Evolutionary conservation across 192 early-diverging fungal genomes (phyloP), one percentile per base, ranked within the genome.

Genomic region (Funneliformis mosseae): DNA sequence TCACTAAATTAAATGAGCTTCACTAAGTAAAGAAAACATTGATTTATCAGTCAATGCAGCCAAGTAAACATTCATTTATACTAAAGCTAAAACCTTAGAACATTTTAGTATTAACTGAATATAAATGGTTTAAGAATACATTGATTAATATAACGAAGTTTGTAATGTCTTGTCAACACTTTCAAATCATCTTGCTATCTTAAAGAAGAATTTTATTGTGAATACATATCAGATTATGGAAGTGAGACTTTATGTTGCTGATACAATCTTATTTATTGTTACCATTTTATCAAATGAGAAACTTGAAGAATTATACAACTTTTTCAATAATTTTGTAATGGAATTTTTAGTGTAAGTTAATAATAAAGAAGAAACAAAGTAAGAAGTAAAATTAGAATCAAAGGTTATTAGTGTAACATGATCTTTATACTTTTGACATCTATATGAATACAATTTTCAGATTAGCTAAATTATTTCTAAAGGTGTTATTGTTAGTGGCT

Each of bases 301-400:
- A 71, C 85, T 99, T 39, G 70, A 77, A 64, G 81, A 90, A 0
- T 88, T 98, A 12, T 89, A 98, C 77, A 85, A 81, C 8, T 97
- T 93, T 83, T 88, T 95, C 7, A 88, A 95, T 10, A 59, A 76
- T 7, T 87, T 98, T 23, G 94, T 93, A 7, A 99, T 99, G 93
- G 98, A 99, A 84, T 97, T 97, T 21, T 87, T 99, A 78, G 97
- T 99, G 4, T 97, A 99, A 84, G 98, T 99, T 46, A 97, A 98
- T 81, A 94, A 92, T 81, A 87, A 82, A 25, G 91, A 90, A 43
- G 97, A 99, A 86, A 97, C 98, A 96, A 81, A 87, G 38, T 88
- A 90, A 64, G 98, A 97, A 0, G 81, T 97, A 39, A 88, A 88
- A 46, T 83, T 93, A 8, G 96, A 94, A 0, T 91, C 98, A 33